Conservation (phyloP, 2,329 filamentous ascomycete genomes). For the Dryadomyces sulphureus region DNA sequence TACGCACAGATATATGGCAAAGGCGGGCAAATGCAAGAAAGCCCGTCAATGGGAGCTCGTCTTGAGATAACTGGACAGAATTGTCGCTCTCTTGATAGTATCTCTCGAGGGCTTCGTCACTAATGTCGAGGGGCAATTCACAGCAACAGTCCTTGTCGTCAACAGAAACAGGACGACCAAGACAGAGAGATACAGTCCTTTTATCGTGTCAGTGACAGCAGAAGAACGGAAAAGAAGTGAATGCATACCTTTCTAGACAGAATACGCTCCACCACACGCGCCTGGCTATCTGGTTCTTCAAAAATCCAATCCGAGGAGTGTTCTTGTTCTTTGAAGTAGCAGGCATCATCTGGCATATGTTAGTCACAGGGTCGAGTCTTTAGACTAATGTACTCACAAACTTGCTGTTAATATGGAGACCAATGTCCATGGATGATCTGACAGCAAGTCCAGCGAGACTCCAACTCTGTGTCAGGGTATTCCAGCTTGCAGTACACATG, state of each 20-base stretch:
- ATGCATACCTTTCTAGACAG: slow-evolving; percentile 14
- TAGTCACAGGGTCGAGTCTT: neutral
- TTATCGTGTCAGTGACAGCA: neutral
- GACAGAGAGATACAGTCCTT: slow-evolving; percentile 16
- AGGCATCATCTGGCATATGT: neutral
- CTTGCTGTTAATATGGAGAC: slow-evolving; percentile 13
- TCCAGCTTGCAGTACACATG: slow-evolving; percentile 18
- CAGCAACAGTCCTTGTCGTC: slow-evolving; percentile 17
- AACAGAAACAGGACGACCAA: slow-evolving; percentile 15
- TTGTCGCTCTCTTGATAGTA: slow-evolving; percentile 1
- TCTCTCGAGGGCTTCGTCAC: slow-evolving; percentile 14
- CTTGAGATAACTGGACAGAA: too few species aligned
- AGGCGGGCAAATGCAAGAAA: slow-evolving; percentile 16
- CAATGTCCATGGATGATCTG: slow-evolving; percentile 15
- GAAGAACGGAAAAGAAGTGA: neutral
- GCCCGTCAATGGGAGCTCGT: slow-evolving; percentile 9
- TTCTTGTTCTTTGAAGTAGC: neutral
- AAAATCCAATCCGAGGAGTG: neutral
- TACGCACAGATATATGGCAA: slow-evolving; percentile 14
- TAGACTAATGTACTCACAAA: slow-evolving; percentile 5
- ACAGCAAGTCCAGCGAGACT: slow-evolving; percentile 15
- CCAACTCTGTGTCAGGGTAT: slow-evolving; percentile 17
- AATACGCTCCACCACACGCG: slow-evolving; percentile 18
- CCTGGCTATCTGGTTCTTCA: slow-evolving; percentile 12
- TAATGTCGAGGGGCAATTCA: slow-evolving; percentile 14